phyloP scores from a whole-genome alignment of 2,329 filamentous ascomycete species.

The Paradendryphiella salina region DNA sequence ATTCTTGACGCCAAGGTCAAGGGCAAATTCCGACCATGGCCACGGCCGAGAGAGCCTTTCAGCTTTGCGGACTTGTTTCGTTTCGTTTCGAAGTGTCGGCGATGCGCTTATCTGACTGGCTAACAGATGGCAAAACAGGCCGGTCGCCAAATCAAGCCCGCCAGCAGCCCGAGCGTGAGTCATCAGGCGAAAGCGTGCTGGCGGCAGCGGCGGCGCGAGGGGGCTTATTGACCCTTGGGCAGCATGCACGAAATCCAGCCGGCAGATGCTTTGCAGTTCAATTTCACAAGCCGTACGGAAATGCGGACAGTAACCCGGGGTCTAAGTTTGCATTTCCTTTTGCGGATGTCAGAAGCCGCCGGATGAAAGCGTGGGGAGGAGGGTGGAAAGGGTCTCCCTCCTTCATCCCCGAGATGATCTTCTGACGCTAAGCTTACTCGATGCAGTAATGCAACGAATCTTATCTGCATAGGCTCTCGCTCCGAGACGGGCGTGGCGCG shows the following conservation, averaged over 20 bases:
- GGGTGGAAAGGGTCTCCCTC: conserved; percentile 17
- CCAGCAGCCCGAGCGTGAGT: conserved; percentile 4
- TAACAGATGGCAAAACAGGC: conserved; percentile 13
- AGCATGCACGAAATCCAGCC: conserved; percentile 3
- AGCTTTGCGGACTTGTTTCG: conserved; percentile 27
- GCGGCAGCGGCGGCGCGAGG: not conserved
- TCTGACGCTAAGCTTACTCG: conserved; percentile 25
- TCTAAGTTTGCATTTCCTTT: conserved; percentile 18
- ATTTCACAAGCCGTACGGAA: conserved; percentile 21
- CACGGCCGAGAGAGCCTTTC: conserved; percentile 4
- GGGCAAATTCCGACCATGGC: conserved; percentile 5
- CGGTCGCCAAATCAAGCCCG: conserved; percentile 10
- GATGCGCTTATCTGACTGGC: conserved; percentile 3
- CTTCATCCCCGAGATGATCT: conserved; percentile 34
- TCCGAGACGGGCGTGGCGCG: conserved; percentile 24
- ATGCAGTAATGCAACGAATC: conserved; percentile 16
- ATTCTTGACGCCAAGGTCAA: conserved; percentile 1
- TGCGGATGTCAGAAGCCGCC: conserved; percentile 22
- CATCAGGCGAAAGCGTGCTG: not conserved
- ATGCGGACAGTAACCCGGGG: conserved; percentile 29
- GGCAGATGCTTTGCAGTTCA: conserved; percentile 1
- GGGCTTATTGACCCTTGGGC: conserved; percentile 1
- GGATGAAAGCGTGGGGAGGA: conserved; percentile 28
- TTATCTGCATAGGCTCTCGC: conserved; percentile 23
- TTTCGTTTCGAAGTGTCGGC: conserved; percentile 25